Evolutionary conservation across 2,329 filamentous ascomycete species (phyloP), one percentile per base, ranked within the genome.

Genomic region (Fusarium irregulare): DNA sequence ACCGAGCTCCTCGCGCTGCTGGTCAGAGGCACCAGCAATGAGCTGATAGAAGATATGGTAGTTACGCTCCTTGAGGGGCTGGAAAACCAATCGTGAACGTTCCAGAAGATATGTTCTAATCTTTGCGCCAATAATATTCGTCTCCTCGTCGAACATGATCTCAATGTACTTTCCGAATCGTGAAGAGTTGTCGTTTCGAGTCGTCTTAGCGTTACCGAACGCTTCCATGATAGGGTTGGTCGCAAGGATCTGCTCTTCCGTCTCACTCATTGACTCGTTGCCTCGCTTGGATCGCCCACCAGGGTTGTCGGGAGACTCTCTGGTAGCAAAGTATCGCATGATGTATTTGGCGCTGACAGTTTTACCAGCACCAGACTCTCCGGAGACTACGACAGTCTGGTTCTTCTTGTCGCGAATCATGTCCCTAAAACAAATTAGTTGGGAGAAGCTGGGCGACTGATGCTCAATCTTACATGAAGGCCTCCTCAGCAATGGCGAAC

Each of bases 171-270:
- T 99, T 80, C 96, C 96, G 82, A 99, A 99, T 77, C 96, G 90
- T 44, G 96, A 99, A 46, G 96, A 99, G 83, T 99, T 99, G 83
- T 99, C 96, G 83, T 99, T 99, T 80, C 96, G 89, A 13, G 96
- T 99, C n/a, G 96, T 99, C 84, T 99, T 99, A 57, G 96, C 96
- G 84, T 99, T 99, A 80, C 96, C 96, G 78, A 99, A 99, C 34
- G 96, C 95, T 88, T 99, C 96, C 96, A 99, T 99, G 79, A 99
- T 97, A 41, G 96, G 96, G 80, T 99, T 99, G 56, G 96, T 99
- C 30, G 96, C 96, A 73, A 99, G 84, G 78, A 99, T 99, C 80
- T 97, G 94, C 84, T 99, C 95, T 83, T 99, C 96, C 2, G 96
- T 99, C 84, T 98, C 93, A 80, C 94, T 98, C 91, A 98, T 98